phyloP scores from a whole-genome alignment of 2,329 filamentous ascomycete genomes.

The Seiridium cupressi region DNA sequence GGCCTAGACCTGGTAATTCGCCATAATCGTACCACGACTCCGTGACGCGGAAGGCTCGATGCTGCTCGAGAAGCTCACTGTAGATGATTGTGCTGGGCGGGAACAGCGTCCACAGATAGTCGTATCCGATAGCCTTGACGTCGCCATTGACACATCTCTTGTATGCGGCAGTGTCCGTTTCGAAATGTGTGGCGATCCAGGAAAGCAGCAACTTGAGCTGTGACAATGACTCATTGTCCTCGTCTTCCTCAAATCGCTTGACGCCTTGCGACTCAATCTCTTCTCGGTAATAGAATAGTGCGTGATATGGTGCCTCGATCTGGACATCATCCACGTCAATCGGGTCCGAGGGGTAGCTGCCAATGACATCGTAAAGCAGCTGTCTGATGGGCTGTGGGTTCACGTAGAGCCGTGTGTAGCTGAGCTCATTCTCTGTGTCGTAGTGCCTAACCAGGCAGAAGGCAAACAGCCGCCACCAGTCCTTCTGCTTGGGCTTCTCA shows the following conservation, averaged over 20 bases:
- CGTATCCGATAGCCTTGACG: constrained; percentile 22
- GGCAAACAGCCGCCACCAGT: constrained; percentile 29
- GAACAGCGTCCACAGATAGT: constrained; percentile 29
- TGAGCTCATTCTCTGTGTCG: constrained; percentile 15
- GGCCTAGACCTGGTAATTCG: constrained; percentile 17
- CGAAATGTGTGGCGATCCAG: constrained; percentile 30
- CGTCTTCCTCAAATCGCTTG: constrained; percentile 22
- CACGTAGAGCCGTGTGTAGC: constrained; percentile 24
- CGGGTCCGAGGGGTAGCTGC: constrained; percentile 18
- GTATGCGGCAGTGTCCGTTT: constrained; percentile 28
- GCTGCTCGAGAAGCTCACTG: constrained; percentile 19
- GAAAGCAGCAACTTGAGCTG: constrained; percentile 24
- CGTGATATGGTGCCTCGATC: constrained; percentile 21
- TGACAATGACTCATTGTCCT: constrained; percentile 20
- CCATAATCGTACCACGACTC: constrained; percentile 24
- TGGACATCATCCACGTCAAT: constrained; percentile 20
- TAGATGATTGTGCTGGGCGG: constrained; percentile 24
- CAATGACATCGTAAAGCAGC: constrained; percentile 25
- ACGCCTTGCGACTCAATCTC: constrained; percentile 22
- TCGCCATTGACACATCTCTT: constrained; percentile 20
- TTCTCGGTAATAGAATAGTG: constrained; percentile 25
- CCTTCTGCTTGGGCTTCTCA: constrained; percentile 17
- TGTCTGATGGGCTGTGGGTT: constrained; percentile 25
- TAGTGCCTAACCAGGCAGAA: constrained; percentile 26
- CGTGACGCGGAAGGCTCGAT: constrained; percentile 26